Percentiles rank a stretch among this genome's conserved stretches.
Evolutionary conservation across 2,329 filamentous ascomycete genomes (phyloP).

Genomic region (Penicillium decumbens): DNA sequence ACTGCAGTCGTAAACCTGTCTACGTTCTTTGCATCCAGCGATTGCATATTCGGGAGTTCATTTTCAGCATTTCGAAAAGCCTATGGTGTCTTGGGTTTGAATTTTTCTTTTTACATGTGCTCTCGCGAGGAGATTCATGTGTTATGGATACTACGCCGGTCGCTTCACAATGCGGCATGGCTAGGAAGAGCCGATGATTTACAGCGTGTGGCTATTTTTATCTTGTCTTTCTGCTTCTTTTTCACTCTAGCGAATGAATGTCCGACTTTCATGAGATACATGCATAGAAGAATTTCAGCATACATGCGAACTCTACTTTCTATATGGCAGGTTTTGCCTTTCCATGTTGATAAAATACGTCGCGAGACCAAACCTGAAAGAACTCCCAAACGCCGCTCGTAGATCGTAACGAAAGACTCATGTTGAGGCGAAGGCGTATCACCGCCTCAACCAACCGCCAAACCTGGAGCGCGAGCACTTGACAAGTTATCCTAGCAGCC

Average conservation of each 20-base stretch:
- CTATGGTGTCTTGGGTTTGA: slow-evolving; percentile 14
- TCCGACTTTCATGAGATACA: slow-evolving; percentile 7
- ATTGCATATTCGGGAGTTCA: slow-evolving; percentile 32
- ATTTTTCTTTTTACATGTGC: slow-evolving; percentile 1
- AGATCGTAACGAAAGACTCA: slow-evolving; percentile 2
- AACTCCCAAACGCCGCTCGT: slow-evolving; percentile 3
- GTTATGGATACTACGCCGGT: slow-evolving; percentile 8
- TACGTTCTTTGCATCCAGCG: slow-evolving; percentile 24
- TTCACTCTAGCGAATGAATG: slow-evolving; percentile 12
- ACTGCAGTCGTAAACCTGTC: slow-evolving; percentile 25
- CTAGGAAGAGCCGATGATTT: slow-evolving; percentile 9
- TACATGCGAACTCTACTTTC: slow-evolving; percentile 4
- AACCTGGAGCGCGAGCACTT: background rate
- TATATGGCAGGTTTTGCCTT: background rate
- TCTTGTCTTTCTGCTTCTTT: background rate
- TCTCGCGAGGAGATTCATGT: background rate
- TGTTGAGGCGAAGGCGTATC: background rate
- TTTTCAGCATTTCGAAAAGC: slow-evolving; percentile 20
- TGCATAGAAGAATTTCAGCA: slow-evolving; percentile 13
- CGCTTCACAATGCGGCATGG: slow-evolving; percentile 5
- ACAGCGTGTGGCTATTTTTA: slow-evolving; percentile 4
- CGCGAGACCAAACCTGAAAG: background rate
- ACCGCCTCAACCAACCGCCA: background rate
- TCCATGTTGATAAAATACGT: background rate
- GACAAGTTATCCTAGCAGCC: slow-evolving; percentile 57